phyloP scores from a whole-genome alignment of 345 rosid genomes.

The Psidium friedrichsthalianum region DNA sequence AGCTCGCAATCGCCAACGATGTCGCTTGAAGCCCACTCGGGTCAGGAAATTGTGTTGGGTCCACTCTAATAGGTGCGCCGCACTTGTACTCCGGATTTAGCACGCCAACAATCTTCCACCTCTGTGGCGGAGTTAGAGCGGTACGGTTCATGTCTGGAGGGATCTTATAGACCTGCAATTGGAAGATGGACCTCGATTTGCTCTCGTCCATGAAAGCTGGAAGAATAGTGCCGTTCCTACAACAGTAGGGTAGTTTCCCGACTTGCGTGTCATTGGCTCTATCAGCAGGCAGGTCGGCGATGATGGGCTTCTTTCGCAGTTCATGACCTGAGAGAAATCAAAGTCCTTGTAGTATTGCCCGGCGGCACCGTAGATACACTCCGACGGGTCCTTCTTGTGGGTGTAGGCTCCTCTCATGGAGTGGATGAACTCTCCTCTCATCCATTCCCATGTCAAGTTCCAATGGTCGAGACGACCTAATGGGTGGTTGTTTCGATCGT shows the following conservation, averaged over 20 bases:
- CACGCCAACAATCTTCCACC: constrained; percentile 59
- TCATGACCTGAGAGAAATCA: constrained; percentile 63
- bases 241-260: constrained; percentile 72
- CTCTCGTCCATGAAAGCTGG: constrained; percentile 53
- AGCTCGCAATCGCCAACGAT: constrained; percentile 45
- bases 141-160: constrained; percentile 68
- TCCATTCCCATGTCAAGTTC: constrained; percentile 97
- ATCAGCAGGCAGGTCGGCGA: constrained; percentile 59
- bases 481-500: constrained; percentile 67
- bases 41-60: constrained; percentile 67
- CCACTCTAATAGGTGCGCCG: constrained; percentile 62
- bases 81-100: constrained; percentile 66
- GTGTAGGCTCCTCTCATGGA: constrained; percentile 83
- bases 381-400: constrained; percentile 32
- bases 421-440: constrained; percentile 70
- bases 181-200: constrained; percentile 57
- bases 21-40: constrained; percentile 46
- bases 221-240: constrained; percentile 61
- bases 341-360: constrained; percentile 48
- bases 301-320: constrained; percentile 54
- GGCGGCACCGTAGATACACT: constrained; percentile 54
- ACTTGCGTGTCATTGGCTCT: constrained; percentile 38
- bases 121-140: constrained; percentile 58
- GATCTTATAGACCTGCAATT: constrained; percentile 59
- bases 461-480: constrained; percentile 80